These are phyloP conservation scores for Septoria petroselini DNA, from an alignment of 2,329 filamentous ascomycete species.

Conservation along the genomic window DNA sequence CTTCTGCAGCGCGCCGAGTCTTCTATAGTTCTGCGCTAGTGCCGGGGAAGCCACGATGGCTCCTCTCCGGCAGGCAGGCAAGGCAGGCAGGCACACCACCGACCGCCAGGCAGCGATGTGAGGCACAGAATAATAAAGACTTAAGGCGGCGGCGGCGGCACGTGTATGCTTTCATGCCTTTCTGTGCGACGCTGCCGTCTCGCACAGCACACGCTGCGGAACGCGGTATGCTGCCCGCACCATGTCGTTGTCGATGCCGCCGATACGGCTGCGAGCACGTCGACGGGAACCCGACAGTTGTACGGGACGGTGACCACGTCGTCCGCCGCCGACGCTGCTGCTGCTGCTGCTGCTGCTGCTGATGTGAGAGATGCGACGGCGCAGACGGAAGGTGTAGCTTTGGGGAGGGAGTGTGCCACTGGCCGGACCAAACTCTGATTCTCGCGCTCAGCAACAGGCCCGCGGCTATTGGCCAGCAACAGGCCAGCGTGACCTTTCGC, in stretches of 20 bases:
- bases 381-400: too few species aligned
- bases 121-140: too few species aligned
- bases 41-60: constrained; percentile 13
- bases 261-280: not conserved
- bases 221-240: too few species aligned
- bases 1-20: too few species aligned
- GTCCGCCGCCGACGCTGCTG: too few species aligned
- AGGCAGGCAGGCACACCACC: not conserved
- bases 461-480: not conserved
- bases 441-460: not conserved
- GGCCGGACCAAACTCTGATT: constrained; percentile 8
- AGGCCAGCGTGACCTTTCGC: not conserved
- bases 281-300: too few species aligned
- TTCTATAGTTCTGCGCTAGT: constrained; percentile 5
- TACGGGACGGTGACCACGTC: too few species aligned
- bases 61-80: constrained; percentile 13
- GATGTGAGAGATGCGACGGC: too few species aligned
- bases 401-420: not conserved
- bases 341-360: too few species aligned
- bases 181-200: not conserved
- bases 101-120: not conserved
- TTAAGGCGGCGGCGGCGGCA: too few species aligned
- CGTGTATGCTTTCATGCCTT: too few species aligned
- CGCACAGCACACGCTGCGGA: not conserved
- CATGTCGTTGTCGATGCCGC: not conserved